A percentile compares a stretch with the other conserved stretches of the same genome.
Evolutionary conservation across 176 grass and related monocot genomes (phyloP).

Genomic region (Olyra latifolia): DNA sequence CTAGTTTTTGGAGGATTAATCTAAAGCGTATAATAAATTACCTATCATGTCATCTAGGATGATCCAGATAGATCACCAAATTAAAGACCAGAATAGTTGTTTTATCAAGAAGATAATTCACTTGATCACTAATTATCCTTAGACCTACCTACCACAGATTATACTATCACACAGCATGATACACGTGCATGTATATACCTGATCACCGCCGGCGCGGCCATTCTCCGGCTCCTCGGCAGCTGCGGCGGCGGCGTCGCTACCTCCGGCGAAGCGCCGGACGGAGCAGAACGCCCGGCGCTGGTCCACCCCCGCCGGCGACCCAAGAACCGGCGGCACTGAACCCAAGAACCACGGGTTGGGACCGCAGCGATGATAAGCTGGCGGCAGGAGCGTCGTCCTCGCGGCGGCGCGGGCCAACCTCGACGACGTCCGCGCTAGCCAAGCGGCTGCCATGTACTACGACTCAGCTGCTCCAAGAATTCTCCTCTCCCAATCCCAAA

Average conservation of each 20-base stretch:
- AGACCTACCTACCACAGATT: too few relatives aligned
- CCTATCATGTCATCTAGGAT: not conserved
- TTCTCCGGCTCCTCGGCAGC: conserved; percentile 18
- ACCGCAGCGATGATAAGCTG: not conserved
- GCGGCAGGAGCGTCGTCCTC: not conserved
- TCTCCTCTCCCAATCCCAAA: not conserved
- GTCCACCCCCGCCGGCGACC: not conserved
- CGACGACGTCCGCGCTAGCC: conserved; percentile 27
- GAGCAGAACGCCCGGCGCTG: conserved; percentile 40
- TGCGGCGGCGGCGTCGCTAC: not conserved
- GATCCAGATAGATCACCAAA: not conserved
- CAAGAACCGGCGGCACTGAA: not conserved
- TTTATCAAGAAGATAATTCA: too few relatives aligned
- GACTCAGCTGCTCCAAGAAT: not conserved
- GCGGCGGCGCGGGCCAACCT: conserved; percentile 23
- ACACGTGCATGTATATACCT: conserved; percentile 19
- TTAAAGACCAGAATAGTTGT: too few relatives aligned
- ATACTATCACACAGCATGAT: not conserved
- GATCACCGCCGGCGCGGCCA: conserved; percentile 7
- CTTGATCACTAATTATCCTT: not conserved
- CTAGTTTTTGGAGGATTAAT: not conserved
- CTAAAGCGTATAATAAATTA: not conserved
- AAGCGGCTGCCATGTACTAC: not conserved
- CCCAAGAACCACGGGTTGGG: not conserved
- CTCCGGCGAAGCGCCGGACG: conserved; percentile 30